Conservation (phyloP, 148 eudicot genomes). For the Camellia japonica region DNA sequence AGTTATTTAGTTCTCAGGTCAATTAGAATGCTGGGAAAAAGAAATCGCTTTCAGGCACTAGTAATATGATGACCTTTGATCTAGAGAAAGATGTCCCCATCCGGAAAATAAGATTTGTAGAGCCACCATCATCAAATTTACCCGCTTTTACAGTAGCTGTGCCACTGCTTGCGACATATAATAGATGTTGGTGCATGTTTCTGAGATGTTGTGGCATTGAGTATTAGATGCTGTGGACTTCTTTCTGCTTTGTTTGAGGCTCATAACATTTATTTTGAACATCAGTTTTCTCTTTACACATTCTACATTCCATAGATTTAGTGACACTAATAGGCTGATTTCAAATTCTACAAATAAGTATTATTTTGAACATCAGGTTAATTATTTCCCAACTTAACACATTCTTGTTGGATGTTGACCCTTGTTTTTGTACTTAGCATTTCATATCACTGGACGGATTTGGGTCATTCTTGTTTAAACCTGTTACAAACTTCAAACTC, state of each 20-base stretch:
- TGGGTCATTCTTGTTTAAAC: background rate
- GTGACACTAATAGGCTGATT: background rate
- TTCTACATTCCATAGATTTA: background rate
- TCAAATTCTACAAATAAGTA: background rate
- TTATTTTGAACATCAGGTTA: background rate
- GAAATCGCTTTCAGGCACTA: no score
- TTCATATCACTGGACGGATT: background rate
- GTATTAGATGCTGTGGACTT: background rate
- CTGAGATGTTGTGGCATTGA: background rate
- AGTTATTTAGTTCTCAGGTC: no score
- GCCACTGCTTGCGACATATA: background rate
- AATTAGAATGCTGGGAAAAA: no score
- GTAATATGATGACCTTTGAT: no score
- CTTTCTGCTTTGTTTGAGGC: background rate
- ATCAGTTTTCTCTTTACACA: background rate
- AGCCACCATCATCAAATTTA: background rate
- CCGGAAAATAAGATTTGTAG: no score
- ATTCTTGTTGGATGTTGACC: background rate
- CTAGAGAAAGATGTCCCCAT: no score
- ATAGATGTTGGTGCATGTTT: background rate
- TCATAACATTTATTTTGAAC: background rate
- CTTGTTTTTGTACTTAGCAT: background rate
- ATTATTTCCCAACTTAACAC: background rate
- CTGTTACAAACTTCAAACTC: background rate
- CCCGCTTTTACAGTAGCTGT: background rate